Conservation (phyloP, 345 rosid genomes). For the Trapa bicornis region DNA sequence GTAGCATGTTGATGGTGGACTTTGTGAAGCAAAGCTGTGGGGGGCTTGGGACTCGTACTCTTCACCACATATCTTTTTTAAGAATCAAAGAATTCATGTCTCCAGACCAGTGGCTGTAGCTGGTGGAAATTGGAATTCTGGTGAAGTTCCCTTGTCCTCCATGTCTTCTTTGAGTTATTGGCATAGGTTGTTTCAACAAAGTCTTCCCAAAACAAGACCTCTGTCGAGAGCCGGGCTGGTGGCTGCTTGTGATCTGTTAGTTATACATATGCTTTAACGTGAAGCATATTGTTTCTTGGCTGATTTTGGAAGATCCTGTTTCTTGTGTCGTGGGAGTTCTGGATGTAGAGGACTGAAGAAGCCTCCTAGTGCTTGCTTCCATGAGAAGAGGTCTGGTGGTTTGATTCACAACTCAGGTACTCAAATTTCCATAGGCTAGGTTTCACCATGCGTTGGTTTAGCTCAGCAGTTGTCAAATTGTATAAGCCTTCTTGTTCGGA, state of each 20-base stretch:
- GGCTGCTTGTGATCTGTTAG: not conserved
- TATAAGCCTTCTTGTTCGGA: not conserved
- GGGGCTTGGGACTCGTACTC: not conserved
- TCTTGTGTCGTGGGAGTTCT: not conserved
- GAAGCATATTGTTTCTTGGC: not conserved
- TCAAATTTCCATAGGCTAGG: not conserved
- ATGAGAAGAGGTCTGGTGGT: not conserved
- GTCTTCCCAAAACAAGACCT: not conserved
- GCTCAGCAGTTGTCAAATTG: not conserved
- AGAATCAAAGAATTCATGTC: not conserved
- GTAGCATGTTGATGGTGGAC: not conserved
- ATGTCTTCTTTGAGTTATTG: not conserved
- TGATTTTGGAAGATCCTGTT: not conserved
- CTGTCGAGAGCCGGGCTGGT: not conserved
- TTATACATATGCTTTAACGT: not conserved
- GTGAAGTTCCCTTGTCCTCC: not conserved
- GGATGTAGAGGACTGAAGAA: not conserved
- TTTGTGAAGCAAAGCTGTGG: not conserved
- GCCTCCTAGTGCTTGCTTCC: not conserved
- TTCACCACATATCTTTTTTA: not conserved
- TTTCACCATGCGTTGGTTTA: slow-evolving; percentile 1
- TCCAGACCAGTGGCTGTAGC: not conserved
- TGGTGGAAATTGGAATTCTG: not conserved
- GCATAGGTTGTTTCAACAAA: not conserved
- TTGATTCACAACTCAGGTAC: not conserved